These are phyloP conservation scores for Actinidia polygama DNA, from an alignment of 179 eudicot species.

Conservation along the genomic window DNA sequence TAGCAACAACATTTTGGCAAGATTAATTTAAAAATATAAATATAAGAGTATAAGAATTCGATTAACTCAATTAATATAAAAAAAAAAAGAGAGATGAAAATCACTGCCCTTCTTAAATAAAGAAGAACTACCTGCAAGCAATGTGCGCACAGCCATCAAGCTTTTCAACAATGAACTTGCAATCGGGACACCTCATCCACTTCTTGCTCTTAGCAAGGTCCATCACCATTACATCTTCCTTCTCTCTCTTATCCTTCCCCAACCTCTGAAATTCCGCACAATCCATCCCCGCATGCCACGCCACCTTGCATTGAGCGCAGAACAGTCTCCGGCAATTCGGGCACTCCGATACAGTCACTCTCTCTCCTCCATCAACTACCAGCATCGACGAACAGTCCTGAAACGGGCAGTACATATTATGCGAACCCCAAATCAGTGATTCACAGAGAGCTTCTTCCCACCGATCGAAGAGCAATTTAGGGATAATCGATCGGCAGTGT, in stretches of 20 bases:
- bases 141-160: constrained; percentile 62
- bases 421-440: constrained; percentile 18
- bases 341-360: constrained; percentile 38
- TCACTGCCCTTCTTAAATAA: too few relatives aligned
- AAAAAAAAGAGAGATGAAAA: background rate
- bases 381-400: constrained; percentile 43
- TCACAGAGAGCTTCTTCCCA: constrained; percentile 36
- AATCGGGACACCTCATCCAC: constrained; percentile 72
- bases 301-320: constrained; percentile 69
- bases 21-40: too few relatives aligned
- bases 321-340: constrained; percentile 60
- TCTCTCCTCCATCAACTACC: constrained; percentile 30
- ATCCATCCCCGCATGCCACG: constrained; percentile 61
- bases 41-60: too few relatives aligned
- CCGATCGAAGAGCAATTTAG: background rate
- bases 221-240: constrained; percentile 53
- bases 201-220: constrained; percentile 50
- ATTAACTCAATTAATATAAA: background rate
- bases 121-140: constrained; percentile 56
- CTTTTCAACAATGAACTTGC: constrained; percentile 65
- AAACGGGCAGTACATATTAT: constrained; percentile 43
- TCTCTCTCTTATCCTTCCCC: constrained; percentile 39
- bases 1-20: too few relatives aligned
- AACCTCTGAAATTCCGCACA: constrained; percentile 59
- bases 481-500: background rate